Base-by-base conservation (phyloP, 352 stramenopile species). In the Globisporangium middletonii region DNA sequence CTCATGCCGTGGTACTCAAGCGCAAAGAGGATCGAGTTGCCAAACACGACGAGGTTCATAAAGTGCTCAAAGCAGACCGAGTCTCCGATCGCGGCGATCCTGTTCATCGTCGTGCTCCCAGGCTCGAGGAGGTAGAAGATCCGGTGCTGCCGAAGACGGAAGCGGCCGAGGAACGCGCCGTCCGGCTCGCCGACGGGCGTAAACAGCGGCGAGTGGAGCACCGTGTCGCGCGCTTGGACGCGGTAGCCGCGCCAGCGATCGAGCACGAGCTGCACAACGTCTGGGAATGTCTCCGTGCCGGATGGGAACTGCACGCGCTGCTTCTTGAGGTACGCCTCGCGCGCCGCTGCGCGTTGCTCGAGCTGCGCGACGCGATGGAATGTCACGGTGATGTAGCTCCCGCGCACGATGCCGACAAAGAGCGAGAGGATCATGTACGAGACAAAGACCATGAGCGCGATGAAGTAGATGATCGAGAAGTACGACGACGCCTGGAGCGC, bases 341-440 rank as follows among this genome's bases (percentile, higher is more conserved):
- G 53, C 30, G 59, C 27, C 12, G 64, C 55, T 30, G 73, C 59
- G 11, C 65, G 75, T 23, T 75, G 54, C 30, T 72, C 64, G 1
- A 69, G 33, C 8, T 75, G 71, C 0, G 67, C 48, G 3, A 64
- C 64, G 6, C 60, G 64, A n/a, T 83, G 67, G 16, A 86, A 75
- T 12, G 77, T 82, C 6, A 92, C 77, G 4, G 74, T 60, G 30
- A 89, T 86, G 51, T 91, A 94, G 61, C 78, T 89, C 9, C 74
- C 79, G 38, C 84, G 78, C n/a, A 94, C 80, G 51, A 94, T 89
- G 6, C 82, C 82, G 23, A 92, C 79, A 42, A 92, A 92, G 0
- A 94, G 63, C 15, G 82, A 87, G 2, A 89, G 64, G 43, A 92
- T 90, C 79, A 91, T 92, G 64, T 89, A 92, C 41, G 80, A 92